phyloP scores from a whole-genome alignment of 2,329 filamentous ascomycete genomes.

The Dactylellina cionopaga region DNA sequence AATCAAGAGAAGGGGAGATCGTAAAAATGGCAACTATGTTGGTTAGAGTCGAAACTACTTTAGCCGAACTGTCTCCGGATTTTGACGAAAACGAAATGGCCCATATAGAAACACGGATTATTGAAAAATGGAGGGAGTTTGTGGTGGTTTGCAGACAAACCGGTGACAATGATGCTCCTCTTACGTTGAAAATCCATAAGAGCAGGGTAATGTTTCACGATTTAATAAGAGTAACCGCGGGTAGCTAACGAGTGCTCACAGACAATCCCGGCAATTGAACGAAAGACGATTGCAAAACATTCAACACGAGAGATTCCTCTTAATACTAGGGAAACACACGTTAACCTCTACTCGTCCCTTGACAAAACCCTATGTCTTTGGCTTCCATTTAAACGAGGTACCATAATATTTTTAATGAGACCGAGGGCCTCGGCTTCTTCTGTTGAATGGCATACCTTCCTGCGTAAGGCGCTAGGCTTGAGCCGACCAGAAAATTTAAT shows the following conservation, averaged over 20 bases:
- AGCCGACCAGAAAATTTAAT: constrained; percentile 68
- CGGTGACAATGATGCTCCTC: constrained; percentile 66
- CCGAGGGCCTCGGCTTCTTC: constrained; percentile 70
- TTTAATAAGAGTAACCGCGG: background rate
- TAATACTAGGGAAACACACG: constrained; percentile 65
- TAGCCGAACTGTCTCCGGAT: constrained; percentile 68
- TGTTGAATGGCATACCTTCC: constrained; percentile 75
- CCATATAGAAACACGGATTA: constrained; percentile 68
- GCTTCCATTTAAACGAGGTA: constrained; percentile 66
- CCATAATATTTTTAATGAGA: constrained; percentile 71
- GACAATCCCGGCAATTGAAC: constrained; percentile 69
- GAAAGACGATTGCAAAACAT: constrained; percentile 65
- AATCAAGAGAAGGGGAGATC: constrained; percentile 68
- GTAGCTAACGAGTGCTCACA: constrained; percentile 6
- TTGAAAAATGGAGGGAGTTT: constrained; percentile 75
- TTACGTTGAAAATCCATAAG: constrained; percentile 70
- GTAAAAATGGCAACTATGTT: constrained; percentile 76
- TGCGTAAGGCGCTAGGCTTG: constrained; percentile 70
- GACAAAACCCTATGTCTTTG: constrained; percentile 75
- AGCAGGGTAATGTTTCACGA: constrained; percentile 64
- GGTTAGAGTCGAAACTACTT: constrained; percentile 69
- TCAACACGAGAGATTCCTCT: constrained; percentile 70
- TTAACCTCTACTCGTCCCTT: constrained; percentile 73
- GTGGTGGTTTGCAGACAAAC: constrained; percentile 71
- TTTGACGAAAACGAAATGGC: constrained; percentile 73